These are phyloP conservation scores for Wolfiporia cocos DNA, from an alignment of 1,284 basidiomycete species.

Conservation along the genomic window DNA sequence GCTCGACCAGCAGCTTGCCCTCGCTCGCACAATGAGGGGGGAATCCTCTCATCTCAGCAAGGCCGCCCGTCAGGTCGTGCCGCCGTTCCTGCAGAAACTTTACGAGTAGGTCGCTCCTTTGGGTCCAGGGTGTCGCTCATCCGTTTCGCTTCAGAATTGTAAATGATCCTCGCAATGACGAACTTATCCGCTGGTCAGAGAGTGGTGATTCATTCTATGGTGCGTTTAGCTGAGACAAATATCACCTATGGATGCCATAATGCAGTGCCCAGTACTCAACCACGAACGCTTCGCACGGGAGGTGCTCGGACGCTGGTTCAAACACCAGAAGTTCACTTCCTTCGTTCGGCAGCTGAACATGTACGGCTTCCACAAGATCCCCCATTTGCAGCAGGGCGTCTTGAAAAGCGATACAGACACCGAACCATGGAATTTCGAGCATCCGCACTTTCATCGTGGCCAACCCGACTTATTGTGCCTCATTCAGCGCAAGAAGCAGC, in stretches of 20 bases:
- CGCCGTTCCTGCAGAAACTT: slow-evolving; percentile 90
- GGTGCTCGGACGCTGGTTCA: slow-evolving; percentile 92
- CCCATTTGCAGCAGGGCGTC: slow-evolving; percentile 93
- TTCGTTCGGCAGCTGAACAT: slow-evolving; percentile 98
- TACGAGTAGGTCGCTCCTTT: slow-evolving; percentile 53
- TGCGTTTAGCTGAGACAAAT: slow-evolving; percentile 17
- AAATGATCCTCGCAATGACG: slow-evolving; percentile 76
- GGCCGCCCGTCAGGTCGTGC: slow-evolving; percentile 54
- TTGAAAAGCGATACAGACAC: slow-evolving; percentile 77
- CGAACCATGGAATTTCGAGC: slow-evolving; percentile 93
- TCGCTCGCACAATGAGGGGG: slow-evolving; percentile 40
- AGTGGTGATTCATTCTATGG: slow-evolving; percentile 66
- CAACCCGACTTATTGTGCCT: slow-evolving; percentile 89
- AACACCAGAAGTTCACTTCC: slow-evolving; percentile 91
- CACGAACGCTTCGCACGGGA: slow-evolving; percentile 91
- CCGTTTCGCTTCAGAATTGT: slow-evolving; percentile 65
- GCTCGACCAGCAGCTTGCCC: slow-evolving; percentile 42
- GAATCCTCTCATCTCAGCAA: slow-evolving; percentile 41
- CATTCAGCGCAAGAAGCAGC: slow-evolving; percentile 76
- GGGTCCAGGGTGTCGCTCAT: background rate
- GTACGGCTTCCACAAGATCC: slow-evolving; percentile 96
- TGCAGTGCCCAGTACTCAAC: slow-evolving; percentile 67
- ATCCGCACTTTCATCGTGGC: slow-evolving; percentile 84
- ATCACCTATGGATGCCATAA: slow-evolving; percentile 5
- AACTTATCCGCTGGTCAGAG: slow-evolving; percentile 88